Evolutionary conservation across 805 yeast species (phyloP).

Genomic region (Tetrapisispora taiwanensis): DNA sequence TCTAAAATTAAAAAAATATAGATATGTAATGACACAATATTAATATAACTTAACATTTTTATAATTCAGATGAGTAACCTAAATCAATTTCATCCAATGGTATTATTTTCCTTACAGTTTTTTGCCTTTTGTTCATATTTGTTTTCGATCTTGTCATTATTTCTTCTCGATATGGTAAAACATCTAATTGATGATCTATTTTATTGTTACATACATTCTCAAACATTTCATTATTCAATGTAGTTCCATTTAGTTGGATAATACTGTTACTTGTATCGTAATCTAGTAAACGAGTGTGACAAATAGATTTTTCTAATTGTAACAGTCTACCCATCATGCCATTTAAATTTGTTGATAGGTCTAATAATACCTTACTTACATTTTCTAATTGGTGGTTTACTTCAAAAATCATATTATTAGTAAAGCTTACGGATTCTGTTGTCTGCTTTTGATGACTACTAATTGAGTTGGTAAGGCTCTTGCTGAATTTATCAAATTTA

Average conservation of each 20-base stretch:
- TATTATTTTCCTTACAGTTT: constrained; percentile 16
- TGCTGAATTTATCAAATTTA: background rate
- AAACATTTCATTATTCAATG: constrained; percentile 5
- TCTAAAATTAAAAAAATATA: too few relatives aligned
- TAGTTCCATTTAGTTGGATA: constrained; percentile 7
- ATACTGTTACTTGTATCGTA: background rate
- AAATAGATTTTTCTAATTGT: constrained; percentile 7
- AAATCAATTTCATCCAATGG: constrained; percentile 24
- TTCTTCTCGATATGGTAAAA: constrained; percentile 1
- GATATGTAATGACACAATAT: too few relatives aligned
- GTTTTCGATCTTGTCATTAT: constrained; percentile 10
- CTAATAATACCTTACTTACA: constrained; percentile 11
- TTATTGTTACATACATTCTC: background rate
- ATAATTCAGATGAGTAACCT: constrained; percentile 3
- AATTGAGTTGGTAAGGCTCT: background rate
- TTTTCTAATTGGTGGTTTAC: constrained; percentile 13
- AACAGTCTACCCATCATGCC: constrained; percentile 10
- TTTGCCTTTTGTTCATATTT: constrained; percentile 2
- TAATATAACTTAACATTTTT: background rate
- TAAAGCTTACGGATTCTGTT: background rate
- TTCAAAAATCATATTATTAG: background rate
- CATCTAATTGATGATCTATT: background rate
- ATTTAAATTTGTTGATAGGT: constrained; percentile 15
- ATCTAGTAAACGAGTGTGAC: background rate
- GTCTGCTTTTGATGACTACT: background rate